Conservation (phyloP, 1,284 basidiomycete genomes). For the Athelia psychrophila region DNA sequence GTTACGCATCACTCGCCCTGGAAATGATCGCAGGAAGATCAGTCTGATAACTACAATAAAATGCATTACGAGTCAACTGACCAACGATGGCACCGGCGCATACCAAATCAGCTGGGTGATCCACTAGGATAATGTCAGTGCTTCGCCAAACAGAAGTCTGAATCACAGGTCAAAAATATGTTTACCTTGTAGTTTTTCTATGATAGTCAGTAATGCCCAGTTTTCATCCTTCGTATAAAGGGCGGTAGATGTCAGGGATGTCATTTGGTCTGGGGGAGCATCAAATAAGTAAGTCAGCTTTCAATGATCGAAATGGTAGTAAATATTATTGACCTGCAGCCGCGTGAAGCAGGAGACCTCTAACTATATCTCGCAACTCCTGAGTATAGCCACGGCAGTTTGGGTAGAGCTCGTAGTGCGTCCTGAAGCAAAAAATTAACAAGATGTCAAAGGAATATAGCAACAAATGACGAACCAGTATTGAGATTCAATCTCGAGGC, state of each 20-base stretch:
- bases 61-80: neutral
- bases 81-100: neutral
- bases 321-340: too few species aligned
- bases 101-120: neutral
- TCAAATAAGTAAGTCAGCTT: too few species aligned
- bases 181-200: neutral
- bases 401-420: neutral
- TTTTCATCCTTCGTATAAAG: neutral
- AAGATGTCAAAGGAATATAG: neutral
- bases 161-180: too few species aligned
- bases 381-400: neutral
- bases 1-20: neutral
- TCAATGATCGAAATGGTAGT: too few species aligned
- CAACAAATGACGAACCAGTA: neutral
- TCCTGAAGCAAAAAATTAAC: neutral
- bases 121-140: neutral
- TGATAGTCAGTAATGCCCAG: neutral
- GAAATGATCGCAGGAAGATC: neutral
- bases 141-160: too few species aligned
- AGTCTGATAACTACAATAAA: neutral
- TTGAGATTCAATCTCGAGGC: neutral
- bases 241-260: neutral
- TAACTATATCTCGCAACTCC: neutral
- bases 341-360: neutral
- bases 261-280: neutral